These are phyloP conservation scores for Gypsophila paniculata DNA, from an alignment of 179 eudicot genomes.

Conservation along the genomic window DNA sequence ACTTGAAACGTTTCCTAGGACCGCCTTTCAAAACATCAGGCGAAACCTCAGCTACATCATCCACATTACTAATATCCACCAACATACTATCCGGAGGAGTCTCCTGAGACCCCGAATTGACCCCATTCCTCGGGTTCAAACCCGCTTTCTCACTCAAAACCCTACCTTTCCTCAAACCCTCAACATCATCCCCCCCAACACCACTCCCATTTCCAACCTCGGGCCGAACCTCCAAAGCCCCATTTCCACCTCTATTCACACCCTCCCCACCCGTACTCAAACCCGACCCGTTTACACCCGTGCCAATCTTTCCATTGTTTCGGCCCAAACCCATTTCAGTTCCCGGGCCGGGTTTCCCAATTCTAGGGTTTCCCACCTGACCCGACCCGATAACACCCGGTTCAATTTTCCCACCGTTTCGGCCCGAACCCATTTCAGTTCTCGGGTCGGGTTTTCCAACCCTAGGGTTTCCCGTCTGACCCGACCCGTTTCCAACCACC, in stretches of 20 bases:
- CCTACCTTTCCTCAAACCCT: conserved; percentile 16
- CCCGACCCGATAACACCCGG: not conserved
- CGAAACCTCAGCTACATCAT: conserved; percentile 48
- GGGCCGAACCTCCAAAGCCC: not conserved
- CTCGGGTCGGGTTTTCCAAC: not conserved
- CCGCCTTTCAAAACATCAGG: conserved; percentile 54
- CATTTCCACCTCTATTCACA: conserved; percentile 8
- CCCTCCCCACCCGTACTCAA: not conserved
- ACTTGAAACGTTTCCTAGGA: conserved; percentile 67
- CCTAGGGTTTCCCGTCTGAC: no score
- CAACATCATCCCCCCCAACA: conserved; percentile 3
- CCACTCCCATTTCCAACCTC: conserved; percentile 14
- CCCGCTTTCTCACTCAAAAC: conserved; percentile 8
- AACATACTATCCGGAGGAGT: conserved; percentile 38
- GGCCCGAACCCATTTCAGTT: no score
- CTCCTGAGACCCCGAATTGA: conserved; percentile 21
- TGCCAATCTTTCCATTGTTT: no score
- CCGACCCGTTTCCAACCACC: not conserved
- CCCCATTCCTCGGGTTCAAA: conserved; percentile 20
- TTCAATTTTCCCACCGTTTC: no score
- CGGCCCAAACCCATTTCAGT: no score
- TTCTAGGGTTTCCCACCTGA: conserved; percentile 1
- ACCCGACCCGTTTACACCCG: not conserved
- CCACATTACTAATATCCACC: conserved; percentile 28
- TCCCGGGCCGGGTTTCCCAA: no score